phyloP scores from a whole-genome alignment of 148 eudicot species.

The Camellia sinensis region DNA sequence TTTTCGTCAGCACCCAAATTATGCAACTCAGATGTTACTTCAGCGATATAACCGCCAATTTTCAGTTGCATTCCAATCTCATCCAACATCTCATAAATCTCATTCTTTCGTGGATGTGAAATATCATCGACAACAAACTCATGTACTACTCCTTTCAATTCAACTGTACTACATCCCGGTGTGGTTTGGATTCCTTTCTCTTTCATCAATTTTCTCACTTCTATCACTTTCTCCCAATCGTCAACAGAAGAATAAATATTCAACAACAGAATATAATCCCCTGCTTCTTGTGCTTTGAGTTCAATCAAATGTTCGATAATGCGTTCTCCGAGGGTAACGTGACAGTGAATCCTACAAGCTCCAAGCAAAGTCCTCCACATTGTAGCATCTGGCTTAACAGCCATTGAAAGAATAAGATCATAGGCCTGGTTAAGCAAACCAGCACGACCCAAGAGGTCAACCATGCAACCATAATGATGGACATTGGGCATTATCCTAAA shows the following conservation, averaged over 20 bases:
- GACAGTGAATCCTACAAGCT: conserved; percentile 47
- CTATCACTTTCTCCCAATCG: conserved; percentile 46
- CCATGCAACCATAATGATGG: conserved; percentile 72
- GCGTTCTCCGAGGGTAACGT: conserved; percentile 43
- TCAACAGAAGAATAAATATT: conserved; percentile 54
- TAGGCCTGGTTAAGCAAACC: conserved; percentile 59
- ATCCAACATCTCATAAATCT: conserved; percentile 41
- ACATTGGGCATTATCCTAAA: conserved; percentile 47
- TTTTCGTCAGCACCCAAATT: conserved; percentile 31
- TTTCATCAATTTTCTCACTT: conserved; percentile 52
- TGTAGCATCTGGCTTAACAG: conserved; percentile 46
- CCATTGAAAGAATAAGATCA: conserved; percentile 40
- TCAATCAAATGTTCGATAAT: conserved; percentile 52
- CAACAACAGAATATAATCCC: conserved; percentile 56
- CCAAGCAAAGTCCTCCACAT: conserved; percentile 72
- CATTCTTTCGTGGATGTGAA: conserved; percentile 49
- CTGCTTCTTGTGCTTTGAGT: conserved; percentile 60
- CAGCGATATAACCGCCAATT: conserved; percentile 62
- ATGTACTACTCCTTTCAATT: conserved; percentile 48
- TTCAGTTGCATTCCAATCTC: conserved; percentile 55
- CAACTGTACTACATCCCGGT: conserved; percentile 57
- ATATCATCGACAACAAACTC: conserved; percentile 50
- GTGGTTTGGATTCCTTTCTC: conserved; percentile 41
- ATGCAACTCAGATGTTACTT: conserved; percentile 40
- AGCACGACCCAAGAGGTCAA: conserved; percentile 61